Percentiles rank a stretch among this genome's conserved stretches.
Evolutionary conservation across 73 alveolate species (phyloP).

Genomic region (Paramecium sonneborni): DNA sequence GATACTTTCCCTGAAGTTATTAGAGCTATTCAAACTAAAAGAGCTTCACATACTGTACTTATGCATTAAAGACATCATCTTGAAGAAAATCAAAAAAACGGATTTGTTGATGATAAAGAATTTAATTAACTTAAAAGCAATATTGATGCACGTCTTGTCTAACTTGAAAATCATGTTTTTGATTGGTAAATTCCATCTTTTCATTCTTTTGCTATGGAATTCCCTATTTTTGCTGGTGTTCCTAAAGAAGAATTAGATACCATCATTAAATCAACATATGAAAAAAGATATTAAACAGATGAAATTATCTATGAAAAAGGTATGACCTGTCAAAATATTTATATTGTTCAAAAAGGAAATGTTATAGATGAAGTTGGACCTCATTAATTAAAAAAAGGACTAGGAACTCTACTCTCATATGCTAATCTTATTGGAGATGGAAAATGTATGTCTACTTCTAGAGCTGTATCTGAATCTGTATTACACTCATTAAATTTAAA

Average conservation of each 20-base stretch:
- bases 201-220: conserved; percentile 63
- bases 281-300: conserved; percentile 14
- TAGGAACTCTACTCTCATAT: conserved; percentile 57
- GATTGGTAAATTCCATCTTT: conserved; percentile 60
- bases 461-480: conserved; percentile 17
- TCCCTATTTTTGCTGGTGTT: conserved; percentile 54
- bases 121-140: conserved; percentile 11
- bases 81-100: conserved; percentile 56
- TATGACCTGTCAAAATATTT: conserved; percentile 46
- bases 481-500: neutral
- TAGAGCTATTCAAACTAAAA: conserved; percentile 72
- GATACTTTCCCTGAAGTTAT: conserved; percentile 70
- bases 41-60: conserved; percentile 71
- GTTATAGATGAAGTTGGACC: conserved; percentile 59
- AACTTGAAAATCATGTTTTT: conserved; percentile 55
- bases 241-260: conserved; percentile 41
- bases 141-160: conserved; percentile 47
- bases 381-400: conserved; percentile 27
- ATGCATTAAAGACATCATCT: conserved; percentile 56
- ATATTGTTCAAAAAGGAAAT: conserved; percentile 55
- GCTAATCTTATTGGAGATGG: conserved; percentile 57
- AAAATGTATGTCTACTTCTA: neutral
- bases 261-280: conserved; percentile 32
- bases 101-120: conserved; percentile 61
- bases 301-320: conserved; percentile 65